A percentile compares a stretch with the other conserved stretches of the same genome.
Evolutionary conservation across 2,329 filamentous ascomycete genomes (phyloP).

Genomic region (Aspergillus luchuensis): DNA sequence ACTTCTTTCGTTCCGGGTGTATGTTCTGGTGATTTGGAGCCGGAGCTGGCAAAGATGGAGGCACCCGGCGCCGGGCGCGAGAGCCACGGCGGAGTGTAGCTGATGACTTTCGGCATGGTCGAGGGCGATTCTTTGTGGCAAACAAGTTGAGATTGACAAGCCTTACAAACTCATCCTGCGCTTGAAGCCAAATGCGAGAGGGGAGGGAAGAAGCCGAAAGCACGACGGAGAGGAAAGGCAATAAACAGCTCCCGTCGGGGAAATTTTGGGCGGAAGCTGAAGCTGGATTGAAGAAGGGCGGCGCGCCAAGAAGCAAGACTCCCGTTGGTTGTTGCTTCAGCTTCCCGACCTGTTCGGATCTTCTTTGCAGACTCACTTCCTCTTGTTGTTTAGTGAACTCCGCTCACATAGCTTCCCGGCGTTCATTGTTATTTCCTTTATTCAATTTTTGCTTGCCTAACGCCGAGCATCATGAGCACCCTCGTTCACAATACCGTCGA

Average conservation of each 20-base stretch:
- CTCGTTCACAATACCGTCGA: conserved; percentile 68
- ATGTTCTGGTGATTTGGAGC: conserved; percentile 43
- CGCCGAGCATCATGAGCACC: conserved; percentile 29
- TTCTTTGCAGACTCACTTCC: no score
- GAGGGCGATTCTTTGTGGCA: not conserved
- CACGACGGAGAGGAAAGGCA: not conserved
- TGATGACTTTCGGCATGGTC: conserved; percentile 80
- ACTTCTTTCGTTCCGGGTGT: conserved; percentile 15
- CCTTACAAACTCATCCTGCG: not conserved
- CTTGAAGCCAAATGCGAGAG: not conserved
- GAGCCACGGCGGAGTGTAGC: conserved; percentile 86
- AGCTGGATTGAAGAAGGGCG: conserved; percentile 2
- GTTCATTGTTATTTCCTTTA: not conserved
- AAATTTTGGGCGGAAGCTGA: conserved; percentile 19
- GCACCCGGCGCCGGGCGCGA: conserved; percentile 75
- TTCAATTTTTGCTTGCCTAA: not conserved
- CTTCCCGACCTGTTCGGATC: not conserved
- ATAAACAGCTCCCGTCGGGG: conserved; percentile 9
- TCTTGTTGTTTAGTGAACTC: not conserved
- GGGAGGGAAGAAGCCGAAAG: not conserved
- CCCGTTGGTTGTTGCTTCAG: conserved; percentile 3
- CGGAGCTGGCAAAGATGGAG: conserved; percentile 67
- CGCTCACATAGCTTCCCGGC: not conserved
- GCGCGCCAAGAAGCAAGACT: conserved; percentile 23
- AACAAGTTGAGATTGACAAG: not conserved